Percentiles rank a stretch among this genome's conserved stretches.
These are phyloP conservation scores for Amylostereum areolatum DNA, from an alignment of 1,284 basidiomycete species.

Conservation along the genomic window DNA sequence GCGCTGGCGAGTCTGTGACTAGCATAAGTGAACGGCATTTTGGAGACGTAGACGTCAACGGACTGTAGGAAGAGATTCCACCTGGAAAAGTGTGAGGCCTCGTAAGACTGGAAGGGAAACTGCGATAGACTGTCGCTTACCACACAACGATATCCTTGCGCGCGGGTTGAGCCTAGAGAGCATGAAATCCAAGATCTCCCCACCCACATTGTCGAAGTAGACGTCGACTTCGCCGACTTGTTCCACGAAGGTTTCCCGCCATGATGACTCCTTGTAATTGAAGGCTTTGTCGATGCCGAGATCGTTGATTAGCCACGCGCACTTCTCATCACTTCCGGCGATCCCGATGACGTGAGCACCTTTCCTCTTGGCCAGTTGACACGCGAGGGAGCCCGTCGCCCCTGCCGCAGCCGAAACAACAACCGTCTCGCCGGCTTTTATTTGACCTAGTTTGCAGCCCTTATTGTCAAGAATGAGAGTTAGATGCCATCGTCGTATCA, in stretches of 20 bases:
- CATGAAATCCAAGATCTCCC: conserved; percentile 74
- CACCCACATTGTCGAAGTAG: conserved; percentile 87
- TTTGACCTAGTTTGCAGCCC: not conserved
- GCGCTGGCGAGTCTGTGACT: conserved; percentile 41
- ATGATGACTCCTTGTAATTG: conserved; percentile 5
- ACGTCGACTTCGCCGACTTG: conserved; percentile 66
- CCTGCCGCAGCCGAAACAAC: not conserved
- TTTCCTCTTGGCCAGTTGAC: not conserved
- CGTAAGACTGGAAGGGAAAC: not conserved
- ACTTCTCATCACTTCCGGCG: not conserved
- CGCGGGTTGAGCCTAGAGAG: conserved; percentile 64
- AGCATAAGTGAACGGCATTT: not conserved
- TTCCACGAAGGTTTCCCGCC: conserved; percentile 52
- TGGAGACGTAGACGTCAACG: conserved; percentile 12
- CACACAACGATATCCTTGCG: conserved; percentile 76
- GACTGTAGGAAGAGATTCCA: conserved; percentile 80
- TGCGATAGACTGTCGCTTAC: conserved; percentile 23
- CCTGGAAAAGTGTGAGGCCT: not conserved
- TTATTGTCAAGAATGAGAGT: no score
- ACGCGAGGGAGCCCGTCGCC: not conserved
- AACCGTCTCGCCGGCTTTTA: not conserved
- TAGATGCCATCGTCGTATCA: no score
- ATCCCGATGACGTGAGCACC: not conserved
- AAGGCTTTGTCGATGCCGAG: not conserved
- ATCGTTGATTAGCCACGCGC: not conserved